Conservation (phyloP, 768 basidiomycete species). For the Cystofilobasidium capitatum region DNA sequence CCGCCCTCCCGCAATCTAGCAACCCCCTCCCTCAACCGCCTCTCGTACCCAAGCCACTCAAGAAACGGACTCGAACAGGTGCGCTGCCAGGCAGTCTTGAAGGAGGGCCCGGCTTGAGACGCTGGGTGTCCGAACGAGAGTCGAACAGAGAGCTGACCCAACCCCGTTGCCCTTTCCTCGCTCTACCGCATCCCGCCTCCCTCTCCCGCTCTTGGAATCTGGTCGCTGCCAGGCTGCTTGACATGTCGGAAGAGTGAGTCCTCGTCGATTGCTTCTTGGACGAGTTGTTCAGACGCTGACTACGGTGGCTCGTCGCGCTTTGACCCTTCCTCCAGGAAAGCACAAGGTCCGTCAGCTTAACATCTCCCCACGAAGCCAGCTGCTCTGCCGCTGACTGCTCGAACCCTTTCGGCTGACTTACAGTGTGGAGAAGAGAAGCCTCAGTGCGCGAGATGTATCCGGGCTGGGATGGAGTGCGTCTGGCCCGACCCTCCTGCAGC, state of each 20-base stretch:
- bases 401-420: no score
- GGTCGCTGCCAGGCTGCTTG: not conserved
- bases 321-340: not conserved
- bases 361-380: not conserved
- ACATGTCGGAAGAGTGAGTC: not conserved
- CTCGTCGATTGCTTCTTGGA: not conserved
- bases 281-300: not conserved
- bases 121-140: no score
- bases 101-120: no score
- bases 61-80: not conserved
- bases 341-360: not conserved
- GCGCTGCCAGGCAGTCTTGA: not conserved
- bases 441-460: not conserved
- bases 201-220: no score
- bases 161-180: no score
- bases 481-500: not conserved
- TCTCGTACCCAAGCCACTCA: not conserved
- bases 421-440: conserved; percentile 1
- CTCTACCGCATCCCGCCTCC: no score
- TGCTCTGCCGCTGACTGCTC: not conserved
- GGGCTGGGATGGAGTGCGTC: not conserved
- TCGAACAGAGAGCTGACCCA: no score
- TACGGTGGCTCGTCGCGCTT: not conserved
- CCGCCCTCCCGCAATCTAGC: no score
- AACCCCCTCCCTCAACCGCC: no score